phyloP scores from a whole-genome alignment of 257 asterid species.

The Primulina eburnea region DNA sequence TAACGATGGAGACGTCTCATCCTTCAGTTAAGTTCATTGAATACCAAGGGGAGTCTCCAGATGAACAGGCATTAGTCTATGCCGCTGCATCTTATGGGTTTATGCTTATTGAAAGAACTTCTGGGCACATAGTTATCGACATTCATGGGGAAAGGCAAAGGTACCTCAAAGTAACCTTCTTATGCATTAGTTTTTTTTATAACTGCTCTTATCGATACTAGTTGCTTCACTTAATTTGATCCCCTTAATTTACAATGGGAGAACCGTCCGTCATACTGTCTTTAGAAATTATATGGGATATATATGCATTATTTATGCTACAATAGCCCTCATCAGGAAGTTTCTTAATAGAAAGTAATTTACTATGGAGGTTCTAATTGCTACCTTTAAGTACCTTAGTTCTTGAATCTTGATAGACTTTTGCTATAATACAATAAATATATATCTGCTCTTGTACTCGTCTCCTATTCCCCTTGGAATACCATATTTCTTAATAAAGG shows the following conservation, averaged over 20 bases:
- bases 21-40: slow-evolving; percentile 74
- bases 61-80: slow-evolving; percentile 95
- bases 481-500: not conserved
- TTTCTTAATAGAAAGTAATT: not conserved
- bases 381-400: not conserved
- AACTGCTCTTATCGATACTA: not conserved
- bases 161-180: slow-evolving; percentile 36
- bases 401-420: not conserved
- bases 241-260: not conserved
- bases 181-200: slow-evolving; percentile 14
- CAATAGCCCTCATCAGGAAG: too few relatives aligned
- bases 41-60: slow-evolving; percentile 99
- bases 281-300: not conserved
- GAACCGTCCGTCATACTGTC: not conserved
- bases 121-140: slow-evolving; percentile 82
- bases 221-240: not conserved
- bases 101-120: slow-evolving; percentile 92
- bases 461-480: not conserved
- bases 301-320: not conserved
- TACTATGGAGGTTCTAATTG: not conserved
- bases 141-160: slow-evolving; percentile 88
- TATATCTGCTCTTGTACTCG: not conserved
- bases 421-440: not conserved
- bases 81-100: slow-evolving; percentile 96
- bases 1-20: slow-evolving; percentile 67